phyloP scores from a whole-genome alignment of 257 asterid genomes.

The Buddleja alternifolia region DNA sequence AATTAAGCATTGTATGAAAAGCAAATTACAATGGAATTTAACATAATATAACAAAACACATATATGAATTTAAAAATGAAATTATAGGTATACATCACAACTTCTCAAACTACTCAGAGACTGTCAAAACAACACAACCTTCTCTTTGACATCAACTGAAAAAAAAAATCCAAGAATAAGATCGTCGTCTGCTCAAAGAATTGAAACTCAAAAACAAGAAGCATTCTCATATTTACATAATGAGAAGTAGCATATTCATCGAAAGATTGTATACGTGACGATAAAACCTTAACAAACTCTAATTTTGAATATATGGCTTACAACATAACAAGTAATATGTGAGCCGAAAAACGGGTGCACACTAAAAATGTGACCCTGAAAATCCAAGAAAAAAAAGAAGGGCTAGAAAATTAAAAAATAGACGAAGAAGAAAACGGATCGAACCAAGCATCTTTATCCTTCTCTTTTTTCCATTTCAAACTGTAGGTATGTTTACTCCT shows the following conservation, averaged over 20 bases:
- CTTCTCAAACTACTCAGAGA: background rate
- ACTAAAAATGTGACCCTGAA: slow-evolving; percentile 46
- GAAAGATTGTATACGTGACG: slow-evolving; percentile 31
- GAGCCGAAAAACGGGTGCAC: slow-evolving; percentile 22
- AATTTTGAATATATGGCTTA: slow-evolving; percentile 23
- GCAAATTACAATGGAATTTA: no score
- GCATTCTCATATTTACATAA: slow-evolving; percentile 62
- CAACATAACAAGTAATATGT: slow-evolving; percentile 22
- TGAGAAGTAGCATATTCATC: slow-evolving; percentile 37
- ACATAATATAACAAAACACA: background rate
- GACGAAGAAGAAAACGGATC: background rate
- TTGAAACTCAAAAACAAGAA: slow-evolving; percentile 2
- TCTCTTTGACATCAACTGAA: slow-evolving; percentile 7
- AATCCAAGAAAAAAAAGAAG: slow-evolving; percentile 27
- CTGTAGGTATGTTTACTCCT: slow-evolving; percentile 22
- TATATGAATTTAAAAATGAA: background rate
- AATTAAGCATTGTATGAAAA: no score
- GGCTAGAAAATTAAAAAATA: background rate
- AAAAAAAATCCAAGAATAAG: slow-evolving; percentile 26
- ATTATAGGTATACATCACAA: background rate
- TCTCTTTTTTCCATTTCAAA: slow-evolving; percentile 29
- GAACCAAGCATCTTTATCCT: slow-evolving; percentile 31
- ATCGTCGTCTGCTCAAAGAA: background rate
- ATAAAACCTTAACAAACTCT: slow-evolving; percentile 32
- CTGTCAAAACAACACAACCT: background rate